Conservation (phyloP, 331 rosid species). For the Quercus tomentella region DNA sequence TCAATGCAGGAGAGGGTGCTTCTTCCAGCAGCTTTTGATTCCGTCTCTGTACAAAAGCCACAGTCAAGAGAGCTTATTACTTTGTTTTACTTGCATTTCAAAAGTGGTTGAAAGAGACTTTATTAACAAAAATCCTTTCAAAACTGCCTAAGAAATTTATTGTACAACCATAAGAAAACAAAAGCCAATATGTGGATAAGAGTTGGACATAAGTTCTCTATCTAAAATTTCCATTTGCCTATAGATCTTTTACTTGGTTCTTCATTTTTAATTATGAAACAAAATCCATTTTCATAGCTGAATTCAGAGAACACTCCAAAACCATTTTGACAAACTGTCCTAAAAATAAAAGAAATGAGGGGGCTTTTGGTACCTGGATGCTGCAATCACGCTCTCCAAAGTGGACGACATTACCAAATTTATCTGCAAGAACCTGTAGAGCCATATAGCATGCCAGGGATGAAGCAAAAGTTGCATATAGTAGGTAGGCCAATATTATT, state of each 20-base stretch:
- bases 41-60: conserved; percentile 55
- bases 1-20: conserved; percentile 98
- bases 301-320: not conserved
- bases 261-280: not conserved
- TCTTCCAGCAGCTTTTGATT: conserved; percentile 98
- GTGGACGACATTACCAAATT: conserved; percentile 82
- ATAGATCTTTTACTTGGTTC: not conserved
- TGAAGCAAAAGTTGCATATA: conserved; percentile 11
- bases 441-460: conserved; percentile 16
- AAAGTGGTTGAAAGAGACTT: not conserved
- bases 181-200: not conserved
- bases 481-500: not conserved
- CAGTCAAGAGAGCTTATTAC: conserved; percentile 11
- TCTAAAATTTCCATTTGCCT: not conserved
- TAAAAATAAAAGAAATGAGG: conserved; percentile 8
- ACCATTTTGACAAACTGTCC: conserved; percentile 13
- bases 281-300: conserved; percentile 14
- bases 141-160: not conserved
- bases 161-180: not conserved
- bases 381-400: conserved; percentile 99
- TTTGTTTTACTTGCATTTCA: not conserved
- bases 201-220: not conserved
- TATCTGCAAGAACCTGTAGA: conserved; percentile 93
- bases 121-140: not conserved
- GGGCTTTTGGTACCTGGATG: conserved; percentile 64